Conservation (phyloP, 306 rosid species). For the Cucurbita maxima region DNA sequence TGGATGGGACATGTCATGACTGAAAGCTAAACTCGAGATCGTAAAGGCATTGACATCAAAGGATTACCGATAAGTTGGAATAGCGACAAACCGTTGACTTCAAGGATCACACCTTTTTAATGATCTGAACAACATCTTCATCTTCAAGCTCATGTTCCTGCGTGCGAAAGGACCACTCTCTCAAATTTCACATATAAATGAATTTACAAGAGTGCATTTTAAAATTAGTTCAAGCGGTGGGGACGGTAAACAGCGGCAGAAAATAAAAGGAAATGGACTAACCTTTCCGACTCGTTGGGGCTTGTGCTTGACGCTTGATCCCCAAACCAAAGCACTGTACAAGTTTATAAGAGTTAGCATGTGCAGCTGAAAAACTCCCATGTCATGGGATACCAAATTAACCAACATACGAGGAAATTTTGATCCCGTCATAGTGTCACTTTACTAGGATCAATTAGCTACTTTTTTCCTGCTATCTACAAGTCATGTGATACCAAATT, state of each 20-base stretch:
- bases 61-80: background rate
- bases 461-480: too few species aligned
- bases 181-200: background rate
- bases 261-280: conserved; percentile 5
- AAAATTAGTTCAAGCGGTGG: background rate
- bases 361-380: background rate
- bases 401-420: too few species aligned
- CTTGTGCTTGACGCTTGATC: conserved; percentile 90
- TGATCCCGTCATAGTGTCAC: too few species aligned
- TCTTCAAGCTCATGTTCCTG: conserved; percentile 95
- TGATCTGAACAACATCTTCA: conserved; percentile 95
- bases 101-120: conserved; percentile 55
- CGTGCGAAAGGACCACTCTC: background rate
- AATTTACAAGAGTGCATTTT: background rate
- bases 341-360: conserved; percentile 8
- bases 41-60: background rate
- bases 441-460: too few species aligned
- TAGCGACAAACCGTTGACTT: background rate
- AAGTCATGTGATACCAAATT: too few species aligned
- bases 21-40: background rate
- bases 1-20: background rate
- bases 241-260: background rate
- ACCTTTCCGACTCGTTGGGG: conserved; percentile 99
- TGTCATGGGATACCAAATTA: too few species aligned
- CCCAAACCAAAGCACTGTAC: conserved; percentile 93